Evolutionary conservation across 2,329 filamentous ascomycete species (phyloP), one percentile per base, ranked within the genome.

Genomic region (Fusarium mangiferae): DNA sequence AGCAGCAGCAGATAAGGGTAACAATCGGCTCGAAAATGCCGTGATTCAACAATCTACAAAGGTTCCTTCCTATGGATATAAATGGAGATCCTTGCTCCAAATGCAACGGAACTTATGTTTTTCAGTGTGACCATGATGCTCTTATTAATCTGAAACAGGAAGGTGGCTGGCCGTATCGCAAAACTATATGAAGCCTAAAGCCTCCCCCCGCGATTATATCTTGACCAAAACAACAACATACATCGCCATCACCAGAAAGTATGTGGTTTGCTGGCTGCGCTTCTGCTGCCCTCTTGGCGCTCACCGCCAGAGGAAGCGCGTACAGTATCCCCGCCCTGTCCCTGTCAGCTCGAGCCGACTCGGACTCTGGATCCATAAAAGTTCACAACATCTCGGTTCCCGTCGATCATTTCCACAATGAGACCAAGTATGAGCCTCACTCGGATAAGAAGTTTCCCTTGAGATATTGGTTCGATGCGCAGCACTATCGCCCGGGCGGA

Each of bases 331-430:
- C 62, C 10, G 46, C 33, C 33, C 13, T 14, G 33, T 33, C 33
- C 33, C 44, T 72, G 20, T 65, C 58, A 3, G 55, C 60, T 60
- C 44, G 71, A 4, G 58, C 39, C 20, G 28, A 49, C 8, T 56
- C 55, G 3, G 48, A 49, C 15, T 57, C 71, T 24, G 58, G 61
- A 17, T 65, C 62, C 4, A 65, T 71, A 22, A 49, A 49, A 49
- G 55, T 49, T 26, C 55, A 58, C 70, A 83, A 83, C 68, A 65
- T 84, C 57, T 82, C 81, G 5, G 87, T 88, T 7, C 88, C 88
- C 22, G 85, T 97, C 39, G 94, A 97, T 81, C 93, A 96, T 79
- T 97, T 96, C 83, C 93, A 93, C 82, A 94, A 96, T 78, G 92
- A 95, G 62, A 89, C 90, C 5, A 84, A 86, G 55, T 97, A 97